Conservation (phyloP, 2,329 filamentous ascomycete species). For the Fusarium sp. region DNA sequence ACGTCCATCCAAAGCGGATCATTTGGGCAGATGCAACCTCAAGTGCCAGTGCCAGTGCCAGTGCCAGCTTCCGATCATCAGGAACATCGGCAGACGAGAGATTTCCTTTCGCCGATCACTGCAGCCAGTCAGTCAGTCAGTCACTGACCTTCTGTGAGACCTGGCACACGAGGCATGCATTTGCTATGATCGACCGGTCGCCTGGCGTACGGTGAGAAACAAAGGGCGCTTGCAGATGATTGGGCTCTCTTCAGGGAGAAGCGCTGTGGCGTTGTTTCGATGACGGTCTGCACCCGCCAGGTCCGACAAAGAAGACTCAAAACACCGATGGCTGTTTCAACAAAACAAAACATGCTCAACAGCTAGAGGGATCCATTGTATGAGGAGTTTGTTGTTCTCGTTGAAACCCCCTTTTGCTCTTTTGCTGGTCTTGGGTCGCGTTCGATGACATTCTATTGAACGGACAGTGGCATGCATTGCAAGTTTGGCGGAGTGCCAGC, state of each 20-base stretch:
- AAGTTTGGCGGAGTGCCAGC: not conserved
- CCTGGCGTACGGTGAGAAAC: conserved; percentile 2
- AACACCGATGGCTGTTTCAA: conserved; percentile 24
- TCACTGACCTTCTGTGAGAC: not conserved
- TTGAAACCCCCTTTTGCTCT: not conserved
- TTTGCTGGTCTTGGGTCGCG: not conserved
- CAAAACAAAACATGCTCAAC: not conserved
- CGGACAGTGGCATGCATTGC: conserved; percentile 14
- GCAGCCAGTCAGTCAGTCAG: not conserved
- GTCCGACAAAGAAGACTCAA: conserved; percentile 21
- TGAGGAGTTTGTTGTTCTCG: not conserved
- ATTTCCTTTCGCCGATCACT: not conserved
- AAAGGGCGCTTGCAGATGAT: not conserved
- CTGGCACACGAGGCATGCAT: not conserved
- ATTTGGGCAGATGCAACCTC: not conserved
- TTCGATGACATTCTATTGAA: conserved; percentile 18
- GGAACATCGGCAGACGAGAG: not conserved
- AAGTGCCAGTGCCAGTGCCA: conserved; percentile 1
- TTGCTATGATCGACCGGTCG: not conserved
- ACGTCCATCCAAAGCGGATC: not conserved
- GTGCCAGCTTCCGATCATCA: not conserved
- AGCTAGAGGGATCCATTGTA: not conserved
- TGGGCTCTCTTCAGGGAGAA: conserved; percentile 15
- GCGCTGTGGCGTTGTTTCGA: conserved; percentile 30
- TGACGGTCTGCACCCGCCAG: not conserved